These are phyloP conservation scores for Suillus tomentosus DNA, from an alignment of 768 basidiomycete genomes.

Conservation along the genomic window DNA sequence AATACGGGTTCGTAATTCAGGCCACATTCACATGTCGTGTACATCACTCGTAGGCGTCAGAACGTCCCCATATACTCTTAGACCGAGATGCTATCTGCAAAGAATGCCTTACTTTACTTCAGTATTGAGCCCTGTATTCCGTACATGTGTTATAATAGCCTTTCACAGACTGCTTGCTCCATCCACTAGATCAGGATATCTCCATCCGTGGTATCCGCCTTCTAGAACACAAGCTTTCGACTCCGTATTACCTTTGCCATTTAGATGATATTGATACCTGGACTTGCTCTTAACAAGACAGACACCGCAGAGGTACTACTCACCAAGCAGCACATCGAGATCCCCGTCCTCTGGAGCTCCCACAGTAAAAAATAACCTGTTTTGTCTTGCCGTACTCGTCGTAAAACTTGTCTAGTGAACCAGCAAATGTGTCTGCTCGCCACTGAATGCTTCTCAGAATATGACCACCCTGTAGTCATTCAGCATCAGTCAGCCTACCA, in stretches of 20 bases:
- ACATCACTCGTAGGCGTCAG: neutral
- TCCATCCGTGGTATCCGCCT: conserved; percentile 49
- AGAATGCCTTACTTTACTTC: neutral
- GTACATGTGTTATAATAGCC: neutral
- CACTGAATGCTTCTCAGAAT: conserved; percentile 51
- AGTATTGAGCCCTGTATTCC: neutral
- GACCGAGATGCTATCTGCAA: neutral
- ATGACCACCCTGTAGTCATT: conserved; percentile 48
- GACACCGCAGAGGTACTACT: conserved; percentile 8
- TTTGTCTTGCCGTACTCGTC: conserved; percentile 40
- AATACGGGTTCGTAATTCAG: neutral
- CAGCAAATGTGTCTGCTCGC: conserved; percentile 53
- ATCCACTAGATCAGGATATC: conserved; percentile 6
- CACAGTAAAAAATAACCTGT: conserved; percentile 56
- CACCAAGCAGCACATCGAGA: conserved; percentile 61
- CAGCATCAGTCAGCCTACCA: neutral
- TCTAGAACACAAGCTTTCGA: conserved; percentile 44
- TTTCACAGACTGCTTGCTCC: neutral
- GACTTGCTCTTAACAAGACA: neutral
- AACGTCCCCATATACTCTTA: neutral
- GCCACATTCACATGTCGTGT: neutral
- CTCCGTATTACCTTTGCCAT: conserved; percentile 29
- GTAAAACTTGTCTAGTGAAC: conserved; percentile 44
- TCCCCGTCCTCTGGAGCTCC: conserved; percentile 51
- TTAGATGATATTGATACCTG: conserved; percentile 55